Evolutionary conservation across 768 basidiomycete species (phyloP).

Genomic region (Gautieria morchelliformis): DNA sequence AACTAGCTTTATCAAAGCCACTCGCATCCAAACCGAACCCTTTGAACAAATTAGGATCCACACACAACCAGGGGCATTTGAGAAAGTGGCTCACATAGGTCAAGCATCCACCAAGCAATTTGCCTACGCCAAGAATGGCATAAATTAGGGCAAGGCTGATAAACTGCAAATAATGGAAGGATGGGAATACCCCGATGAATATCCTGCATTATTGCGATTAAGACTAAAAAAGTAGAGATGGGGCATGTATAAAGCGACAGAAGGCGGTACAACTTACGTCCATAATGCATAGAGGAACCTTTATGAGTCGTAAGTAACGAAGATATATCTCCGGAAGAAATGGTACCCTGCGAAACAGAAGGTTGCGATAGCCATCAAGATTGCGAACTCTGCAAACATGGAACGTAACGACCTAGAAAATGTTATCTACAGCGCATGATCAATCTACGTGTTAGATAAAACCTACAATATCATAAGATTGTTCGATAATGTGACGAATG

Average conservation of each 20-base stretch:
- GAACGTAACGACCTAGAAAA: slow-evolving; percentile 58
- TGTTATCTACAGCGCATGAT: slow-evolving; percentile 18
- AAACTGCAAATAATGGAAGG: not conserved
- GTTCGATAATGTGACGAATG: slow-evolving; percentile 78
- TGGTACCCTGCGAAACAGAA: slow-evolving; percentile 68
- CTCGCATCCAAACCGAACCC: slow-evolving; percentile 91
- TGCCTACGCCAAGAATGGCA: slow-evolving; percentile 26
- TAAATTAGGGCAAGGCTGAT: not conserved
- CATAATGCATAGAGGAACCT: slow-evolving; percentile 86
- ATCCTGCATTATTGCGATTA: slow-evolving; percentile 1
- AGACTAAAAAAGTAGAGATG: not conserved
- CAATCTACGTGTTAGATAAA: slow-evolving; percentile 31
- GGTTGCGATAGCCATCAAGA: slow-evolving; percentile 75
- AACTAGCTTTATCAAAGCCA: slow-evolving; percentile 77
- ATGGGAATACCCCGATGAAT: not conserved
- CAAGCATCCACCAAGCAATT: slow-evolving; percentile 93
- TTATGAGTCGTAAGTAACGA: not conserved
- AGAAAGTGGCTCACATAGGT: slow-evolving; percentile 36
- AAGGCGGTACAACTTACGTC: slow-evolving; percentile 51
- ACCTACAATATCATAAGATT: slow-evolving; percentile 35
- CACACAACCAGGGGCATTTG: not conserved
- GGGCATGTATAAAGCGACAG: not conserved
- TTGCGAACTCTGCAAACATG: slow-evolving; percentile 84
- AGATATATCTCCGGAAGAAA: not conserved
- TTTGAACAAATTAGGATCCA: slow-evolving; percentile 10